Evolutionary conservation across 1,284 basidiomycete genomes (phyloP), one percentile per base, ranked within the genome.

Genomic region (Bondarzewia mesenterica): DNA sequence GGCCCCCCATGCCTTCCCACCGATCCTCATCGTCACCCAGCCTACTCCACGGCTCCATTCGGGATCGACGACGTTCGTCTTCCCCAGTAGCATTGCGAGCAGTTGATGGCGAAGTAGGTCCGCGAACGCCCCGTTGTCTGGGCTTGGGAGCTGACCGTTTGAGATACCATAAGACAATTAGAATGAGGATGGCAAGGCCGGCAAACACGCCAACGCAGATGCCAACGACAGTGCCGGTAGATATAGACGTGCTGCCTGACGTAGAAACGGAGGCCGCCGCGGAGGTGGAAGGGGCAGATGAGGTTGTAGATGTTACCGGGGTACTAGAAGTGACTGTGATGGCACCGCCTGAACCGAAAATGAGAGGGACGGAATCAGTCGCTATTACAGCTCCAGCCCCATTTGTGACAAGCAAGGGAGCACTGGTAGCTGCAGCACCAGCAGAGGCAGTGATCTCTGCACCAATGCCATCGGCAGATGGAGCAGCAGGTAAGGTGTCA

Each of bases 171-270:
- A 61, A 55, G 48, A 63, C 52, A 41, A 62, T 22, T 44, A 54
- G 54, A 41, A 69, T 55, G 46, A 66, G 38, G 18, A 60, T 46
- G 7, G 53, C 54, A 35, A 64, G 53, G 15, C 59, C 61, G 6
- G 59, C 50, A 48, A 66, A 65, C 3, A 59, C 59, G n/a, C 61
- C 65, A 42, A 65, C 53, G 47, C 60, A 60, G n/a, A 63, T 62
- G 12, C 61, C 67, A 10, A 67, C 52, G 26, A 66, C 59, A 10
- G 62, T 52, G n/a, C 63, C 63, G 4, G 65, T 50, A 23, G 65
- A 54, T 3, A 67, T 38, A 12, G 54, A 29, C 16, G 59, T 56
- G 26, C 39, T 27, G 32, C 46, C 44, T 8, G 57, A 45, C 41
- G 41, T 22, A 12, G 22, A 7, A 12, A 23, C 22, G 14, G 8